Percentiles rank a stretch among this genome's conserved stretches.
phyloP scores from a whole-genome alignment of 106 monocot species.

The Dendrobium chrysotoxum region DNA sequence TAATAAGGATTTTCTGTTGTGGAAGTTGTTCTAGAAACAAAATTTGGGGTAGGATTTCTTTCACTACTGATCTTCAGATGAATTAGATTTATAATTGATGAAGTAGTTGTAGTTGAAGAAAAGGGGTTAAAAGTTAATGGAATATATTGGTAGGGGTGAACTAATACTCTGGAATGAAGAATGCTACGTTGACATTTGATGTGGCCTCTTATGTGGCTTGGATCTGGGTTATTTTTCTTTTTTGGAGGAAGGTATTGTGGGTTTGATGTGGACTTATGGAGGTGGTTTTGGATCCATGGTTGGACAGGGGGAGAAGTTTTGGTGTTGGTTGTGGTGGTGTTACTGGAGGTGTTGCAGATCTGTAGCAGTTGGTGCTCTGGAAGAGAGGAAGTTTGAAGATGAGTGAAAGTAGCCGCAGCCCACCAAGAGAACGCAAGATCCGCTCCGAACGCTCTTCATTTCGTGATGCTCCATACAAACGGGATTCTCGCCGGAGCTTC shows the following conservation, averaged over 20 bases:
- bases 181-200: conserved; percentile 19
- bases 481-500: conserved; percentile 37
- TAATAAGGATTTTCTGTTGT: conserved; percentile 12
- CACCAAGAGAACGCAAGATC: conserved; percentile 75
- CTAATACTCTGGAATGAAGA: conserved; percentile 19
- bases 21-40: conserved; percentile 10
- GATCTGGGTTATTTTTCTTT: conserved; percentile 21
- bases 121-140: conserved; percentile 13
- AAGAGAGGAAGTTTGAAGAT: conserved; percentile 36
- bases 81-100: conserved; percentile 6
- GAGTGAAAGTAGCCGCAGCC: conserved; percentile 62
- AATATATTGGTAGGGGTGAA: conserved; percentile 10
- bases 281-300: conserved; percentile 37
- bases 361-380: conserved; percentile 11
- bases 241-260: conserved; percentile 25
- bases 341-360: conserved; percentile 21
- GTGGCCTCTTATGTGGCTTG: conserved; percentile 14
- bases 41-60: background rate
- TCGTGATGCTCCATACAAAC: conserved; percentile 76
- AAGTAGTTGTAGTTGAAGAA: conserved; percentile 12
- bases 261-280: conserved; percentile 46
- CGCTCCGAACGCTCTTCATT: conserved; percentile 58
- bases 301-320: conserved; percentile 50
- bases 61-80: conserved; percentile 13
- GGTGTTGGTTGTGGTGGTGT: conserved; percentile 27